Conservation (phyloP, 164 flowering plant genomes). For the Stephania japonica region DNA sequence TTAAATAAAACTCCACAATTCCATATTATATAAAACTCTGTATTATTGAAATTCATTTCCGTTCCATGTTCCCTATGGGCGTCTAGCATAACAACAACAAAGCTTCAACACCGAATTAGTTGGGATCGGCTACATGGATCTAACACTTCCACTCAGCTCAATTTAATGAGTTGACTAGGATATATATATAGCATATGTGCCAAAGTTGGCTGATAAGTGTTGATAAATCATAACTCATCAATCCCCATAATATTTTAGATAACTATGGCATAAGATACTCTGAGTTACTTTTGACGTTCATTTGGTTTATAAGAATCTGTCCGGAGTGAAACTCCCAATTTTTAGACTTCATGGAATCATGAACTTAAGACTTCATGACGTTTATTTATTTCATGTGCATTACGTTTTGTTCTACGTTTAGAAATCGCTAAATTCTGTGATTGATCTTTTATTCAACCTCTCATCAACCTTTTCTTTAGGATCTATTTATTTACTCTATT, state of each 20-base stretch:
- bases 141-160: too few species aligned
- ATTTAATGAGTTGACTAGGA: too few species aligned
- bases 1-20: background rate
- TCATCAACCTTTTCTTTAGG: background rate
- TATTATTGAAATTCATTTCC: background rate
- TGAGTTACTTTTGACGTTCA: background rate
- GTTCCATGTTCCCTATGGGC: background rate
- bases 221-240: too few species aligned
- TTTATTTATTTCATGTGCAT: background rate
- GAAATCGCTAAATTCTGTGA: background rate
- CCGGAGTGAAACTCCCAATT: background rate
- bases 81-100: too few species aligned
- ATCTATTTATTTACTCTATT: background rate
- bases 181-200: too few species aligned
- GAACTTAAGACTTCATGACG: background rate
- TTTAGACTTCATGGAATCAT: background rate
- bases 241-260: background rate
- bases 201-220: too few species aligned
- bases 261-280: background rate
- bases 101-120: too few species aligned
- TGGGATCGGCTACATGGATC: too few species aligned
- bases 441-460: constrained; percentile 1
- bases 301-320: background rate
- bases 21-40: background rate
- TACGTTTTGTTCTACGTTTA: background rate